Conservation (phyloP, 176 grass and related monocot genomes). For the Oryza rufipogon region DNA sequence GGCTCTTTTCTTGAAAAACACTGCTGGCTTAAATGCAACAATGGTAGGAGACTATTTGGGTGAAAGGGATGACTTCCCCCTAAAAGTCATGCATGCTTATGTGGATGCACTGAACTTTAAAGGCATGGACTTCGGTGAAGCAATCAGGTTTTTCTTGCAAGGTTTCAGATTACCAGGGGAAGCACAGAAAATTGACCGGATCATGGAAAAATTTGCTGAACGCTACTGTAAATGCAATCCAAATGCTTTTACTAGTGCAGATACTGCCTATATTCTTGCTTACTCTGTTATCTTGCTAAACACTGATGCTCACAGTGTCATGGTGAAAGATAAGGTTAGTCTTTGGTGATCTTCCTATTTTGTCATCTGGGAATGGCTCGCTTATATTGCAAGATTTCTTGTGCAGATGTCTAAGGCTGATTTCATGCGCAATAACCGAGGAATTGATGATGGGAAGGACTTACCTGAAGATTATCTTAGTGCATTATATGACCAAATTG, state of each 20-base stretch:
- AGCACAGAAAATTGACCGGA: constrained; percentile 98
- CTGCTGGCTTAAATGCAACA: constrained; percentile 79
- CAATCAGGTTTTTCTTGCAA: constrained; percentile 89
- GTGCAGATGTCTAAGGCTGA: constrained; percentile 96
- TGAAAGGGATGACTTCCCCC: constrained; percentile 86
- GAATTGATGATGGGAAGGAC: constrained; percentile 97
- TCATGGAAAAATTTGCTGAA: constrained; percentile 99
- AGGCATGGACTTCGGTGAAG: constrained; percentile 90
- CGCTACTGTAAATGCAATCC: constrained; percentile 94
- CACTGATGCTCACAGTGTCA: constrained; percentile 93
- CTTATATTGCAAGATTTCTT: constrained; percentile 32
- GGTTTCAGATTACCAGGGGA: constrained; percentile 95
- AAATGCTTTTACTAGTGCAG: constrained; percentile 84
- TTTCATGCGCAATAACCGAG: constrained; percentile 94
- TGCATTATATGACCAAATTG: constrained; percentile 86
- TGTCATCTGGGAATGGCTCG: constrained; percentile 18
- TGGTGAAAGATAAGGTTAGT: constrained; percentile 92
- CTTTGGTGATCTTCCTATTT: constrained; percentile 19
- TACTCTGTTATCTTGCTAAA: constrained; percentile 98
- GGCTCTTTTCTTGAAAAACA: constrained; percentile 79
- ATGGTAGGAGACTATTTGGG: constrained; percentile 96
- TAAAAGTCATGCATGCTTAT: constrained; percentile 99
- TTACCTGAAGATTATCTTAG: constrained; percentile 87
- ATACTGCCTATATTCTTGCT: constrained; percentile 97
- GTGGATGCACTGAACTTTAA: constrained; percentile 88